Percentiles rank a stretch among this genome's conserved stretches.
These are phyloP conservation scores for Cyclotella kingstonii DNA, from an alignment of 108 stramenopile species.

Conservation along the genomic window DNA sequence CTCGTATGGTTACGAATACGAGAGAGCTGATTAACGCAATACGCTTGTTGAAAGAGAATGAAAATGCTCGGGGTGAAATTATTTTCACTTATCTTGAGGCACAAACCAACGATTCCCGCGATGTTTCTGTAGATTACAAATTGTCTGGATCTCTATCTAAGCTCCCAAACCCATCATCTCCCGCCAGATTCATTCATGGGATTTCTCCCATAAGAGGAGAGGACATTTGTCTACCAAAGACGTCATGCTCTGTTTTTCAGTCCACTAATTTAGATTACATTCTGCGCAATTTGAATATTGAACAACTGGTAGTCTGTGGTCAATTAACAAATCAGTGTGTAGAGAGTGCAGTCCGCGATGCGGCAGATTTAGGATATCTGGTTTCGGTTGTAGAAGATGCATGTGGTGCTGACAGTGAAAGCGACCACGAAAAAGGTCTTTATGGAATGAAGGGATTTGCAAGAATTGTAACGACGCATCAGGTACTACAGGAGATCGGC, in stretches of 20 bases:
- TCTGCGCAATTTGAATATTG: conserved; percentile 56
- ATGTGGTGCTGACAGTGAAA: conserved; percentile 54
- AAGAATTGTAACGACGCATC: conserved; percentile 46
- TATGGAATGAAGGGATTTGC: conserved; percentile 64
- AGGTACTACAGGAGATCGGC: conserved; percentile 56
- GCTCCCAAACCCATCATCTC: conserved; percentile 41
- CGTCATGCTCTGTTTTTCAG: conserved; percentile 67
- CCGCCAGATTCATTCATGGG: conserved; percentile 38
- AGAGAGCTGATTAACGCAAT: conserved; percentile 39
- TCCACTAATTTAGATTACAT: conserved; percentile 73
- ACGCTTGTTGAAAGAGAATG: conserved; percentile 41
- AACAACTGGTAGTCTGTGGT: conserved; percentile 67
- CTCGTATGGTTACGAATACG: conserved; percentile 55
- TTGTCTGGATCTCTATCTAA: conserved; percentile 56
- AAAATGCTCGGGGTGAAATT: conserved; percentile 49
- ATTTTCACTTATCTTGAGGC: conserved; percentile 71
- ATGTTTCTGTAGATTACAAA: conserved; percentile 72
- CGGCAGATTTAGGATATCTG: conserved; percentile 73
- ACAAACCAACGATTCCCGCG: conserved; percentile 58
- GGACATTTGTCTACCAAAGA: conserved; percentile 68
- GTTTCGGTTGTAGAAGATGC: conserved; percentile 78
- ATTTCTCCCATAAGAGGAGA: conserved; percentile 49
- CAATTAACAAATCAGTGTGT: conserved; percentile 84
- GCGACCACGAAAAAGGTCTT: conserved; percentile 53
- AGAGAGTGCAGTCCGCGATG: conserved; percentile 71